Evolutionary conservation across 192 early-diverging fungal genomes (phyloP).

Genomic region (Obelidium mucronatum): DNA sequence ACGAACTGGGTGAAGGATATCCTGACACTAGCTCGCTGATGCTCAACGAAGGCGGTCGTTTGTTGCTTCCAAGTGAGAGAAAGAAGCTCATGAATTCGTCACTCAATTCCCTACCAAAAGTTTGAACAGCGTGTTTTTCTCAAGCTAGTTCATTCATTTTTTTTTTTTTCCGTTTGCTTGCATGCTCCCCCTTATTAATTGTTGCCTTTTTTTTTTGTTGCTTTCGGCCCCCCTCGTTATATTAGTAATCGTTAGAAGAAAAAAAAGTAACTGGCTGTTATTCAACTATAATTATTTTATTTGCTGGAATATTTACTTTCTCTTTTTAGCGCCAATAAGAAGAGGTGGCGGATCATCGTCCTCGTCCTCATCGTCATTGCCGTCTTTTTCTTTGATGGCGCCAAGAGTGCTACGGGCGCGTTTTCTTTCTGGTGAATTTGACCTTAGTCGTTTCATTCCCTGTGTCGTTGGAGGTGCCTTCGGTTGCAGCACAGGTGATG

Average conservation of each 20-base stretch:
- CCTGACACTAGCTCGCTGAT: conserved; percentile 13
- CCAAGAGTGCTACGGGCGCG: conserved; percentile 10
- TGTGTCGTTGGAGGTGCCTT: background rate
- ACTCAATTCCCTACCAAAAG: too few relatives aligned
- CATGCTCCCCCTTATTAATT: too few relatives aligned
- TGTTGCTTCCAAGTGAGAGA: conserved; percentile 15
- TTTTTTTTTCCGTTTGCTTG: too few relatives aligned
- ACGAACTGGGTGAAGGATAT: conserved; percentile 22
- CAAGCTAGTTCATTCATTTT: too few relatives aligned
- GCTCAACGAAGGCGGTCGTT: background rate
- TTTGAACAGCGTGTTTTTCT: too few relatives aligned
- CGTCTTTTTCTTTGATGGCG: background rate
- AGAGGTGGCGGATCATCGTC: background rate
- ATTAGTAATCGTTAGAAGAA: too few relatives aligned
- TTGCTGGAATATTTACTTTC: too few relatives aligned
- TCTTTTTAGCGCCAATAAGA: background rate
- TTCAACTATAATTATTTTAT: too few relatives aligned
- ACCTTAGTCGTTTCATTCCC: background rate
- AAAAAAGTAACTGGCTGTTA: too few relatives aligned
- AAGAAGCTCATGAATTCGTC: too few relatives aligned
- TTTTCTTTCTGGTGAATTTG: conserved; percentile 1
- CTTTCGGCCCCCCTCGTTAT: too few relatives aligned
- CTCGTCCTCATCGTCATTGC: background rate
- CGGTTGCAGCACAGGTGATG: background rate
- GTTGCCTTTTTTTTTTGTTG: too few relatives aligned